A percentile compares a stretch with the other conserved stretches of the same genome.
Conservation (phyloP, 768 basidiomycete species). For the Suillus cothurnatus region DNA sequence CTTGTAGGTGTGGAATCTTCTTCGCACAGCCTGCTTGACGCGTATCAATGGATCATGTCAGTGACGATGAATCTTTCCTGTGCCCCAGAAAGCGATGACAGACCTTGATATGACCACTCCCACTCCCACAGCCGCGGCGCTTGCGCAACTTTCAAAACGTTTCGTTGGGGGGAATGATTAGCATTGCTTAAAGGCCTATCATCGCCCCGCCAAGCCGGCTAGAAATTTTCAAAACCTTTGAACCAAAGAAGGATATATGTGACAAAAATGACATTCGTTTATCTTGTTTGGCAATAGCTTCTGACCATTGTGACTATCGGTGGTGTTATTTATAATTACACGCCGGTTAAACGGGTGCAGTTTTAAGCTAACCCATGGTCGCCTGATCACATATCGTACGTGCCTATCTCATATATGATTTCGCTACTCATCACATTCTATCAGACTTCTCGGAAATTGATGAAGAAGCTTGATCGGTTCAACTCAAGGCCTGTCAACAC, state of each 20-base stretch:
- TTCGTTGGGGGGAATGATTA: neutral
- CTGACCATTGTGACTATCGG: neutral
- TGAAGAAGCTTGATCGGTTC: neutral
- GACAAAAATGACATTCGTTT: neutral
- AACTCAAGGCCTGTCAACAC: neutral
- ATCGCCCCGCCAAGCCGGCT: neutral
- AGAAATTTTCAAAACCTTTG: neutral
- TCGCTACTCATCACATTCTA: neutral
- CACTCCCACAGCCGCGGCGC: no score
- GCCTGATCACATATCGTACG: neutral
- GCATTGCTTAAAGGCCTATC: neutral
- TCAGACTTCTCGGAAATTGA: neutral
- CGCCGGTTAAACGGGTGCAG: neutral
- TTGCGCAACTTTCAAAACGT: neutral
- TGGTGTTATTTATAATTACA: neutral
- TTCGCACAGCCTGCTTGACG: neutral
- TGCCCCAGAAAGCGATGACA: neutral
- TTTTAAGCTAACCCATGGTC: neutral
- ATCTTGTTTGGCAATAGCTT: slow-evolving; percentile 1
- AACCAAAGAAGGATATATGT: slow-evolving; percentile 1
- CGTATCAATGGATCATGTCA: neutral
- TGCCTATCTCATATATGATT: neutral
- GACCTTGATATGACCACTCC: neutral
- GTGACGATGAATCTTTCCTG: neutral
- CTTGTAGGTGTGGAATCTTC: neutral